Base-by-base conservation (phyloP, 768 basidiomycete genomes). In the Phaeotremella fagi region DNA sequence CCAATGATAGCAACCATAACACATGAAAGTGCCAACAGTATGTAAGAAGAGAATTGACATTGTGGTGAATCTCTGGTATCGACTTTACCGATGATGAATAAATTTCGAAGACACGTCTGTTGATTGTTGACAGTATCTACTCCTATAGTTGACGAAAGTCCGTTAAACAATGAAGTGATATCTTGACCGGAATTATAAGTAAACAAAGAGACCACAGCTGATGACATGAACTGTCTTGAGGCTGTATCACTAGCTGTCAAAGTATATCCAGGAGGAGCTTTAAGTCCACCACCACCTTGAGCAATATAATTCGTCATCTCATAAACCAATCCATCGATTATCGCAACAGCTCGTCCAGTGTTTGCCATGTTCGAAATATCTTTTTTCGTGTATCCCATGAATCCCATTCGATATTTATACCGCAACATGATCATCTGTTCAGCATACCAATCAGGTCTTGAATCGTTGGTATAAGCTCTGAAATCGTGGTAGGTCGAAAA, bases 381-480 rank as follows among this genome's bases (percentile, higher is more conserved):
- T 66, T 82, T 82, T 15, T 85, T 83, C 0, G 87, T 87, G 68
- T 82, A 86, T 0, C 91, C 94, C 46, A 94, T 68, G 71, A 92
- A 97, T 0, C 95, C 95, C 35, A 84, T 81, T 33, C 94, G 87
- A 63, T 83, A 83, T 48, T 83, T 85, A 79, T 86, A 95, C 5
- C 95, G 87, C 86, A 99, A 85, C 69, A 82, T 73, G 2, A 88
- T 87, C 95, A 99, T 98, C 54, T 79, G 80, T 76, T 98, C 87
- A 60, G 87, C 91, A 74, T 98, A 99, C 95, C 95, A 99, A 70
- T 99, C 95, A 0, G 95, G 94, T 7, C 95, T 83, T 0, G 86
- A 85, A 67, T 98, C 94, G 54, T 84, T 86, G 29, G 70, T 75
- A 69, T 79, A 84, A 0, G 85, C 85, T 16, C 94, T 87, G 82